Percentiles rank a stretch among this genome's conserved stretches.
phyloP scores from a whole-genome alignment of 805 yeast species.

The Candida odintsovae region DNA sequence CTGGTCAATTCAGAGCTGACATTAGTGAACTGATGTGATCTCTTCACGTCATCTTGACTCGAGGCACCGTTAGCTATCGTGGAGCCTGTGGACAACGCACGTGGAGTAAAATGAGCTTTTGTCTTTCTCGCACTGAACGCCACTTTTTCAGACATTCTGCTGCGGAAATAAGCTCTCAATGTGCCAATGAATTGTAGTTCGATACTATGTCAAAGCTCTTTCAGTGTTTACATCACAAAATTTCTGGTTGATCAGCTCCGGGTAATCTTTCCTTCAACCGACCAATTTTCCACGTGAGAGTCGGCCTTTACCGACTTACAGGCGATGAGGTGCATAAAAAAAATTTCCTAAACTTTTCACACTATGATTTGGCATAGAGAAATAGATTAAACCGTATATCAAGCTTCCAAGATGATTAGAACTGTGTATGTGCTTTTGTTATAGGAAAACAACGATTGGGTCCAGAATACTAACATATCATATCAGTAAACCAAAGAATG shows the following conservation, averaged over 20 bases:
- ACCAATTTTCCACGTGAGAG: neutral
- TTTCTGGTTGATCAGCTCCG: neutral
- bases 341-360: neutral
- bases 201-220: neutral
- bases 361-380: neutral
- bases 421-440: constrained; percentile 26
- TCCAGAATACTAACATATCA: constrained; percentile 14
- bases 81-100: neutral
- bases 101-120: neutral
- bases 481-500: constrained; percentile 78
- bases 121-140: neutral
- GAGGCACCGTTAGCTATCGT: neutral
- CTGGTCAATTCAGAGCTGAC: constrained; percentile 46
- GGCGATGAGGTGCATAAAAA: neutral
- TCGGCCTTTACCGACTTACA: neutral
- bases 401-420: constrained; percentile 25
- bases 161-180: neutral
- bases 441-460: neutral
- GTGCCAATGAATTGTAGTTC: neutral
- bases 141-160: neutral
- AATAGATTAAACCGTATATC: neutral
- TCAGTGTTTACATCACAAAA: neutral
- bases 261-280: neutral
- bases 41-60: neutral
- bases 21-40: constrained; percentile 18